Evolutionary conservation across 228 moss, liverwort and hornwort genomes (phyloP).

Genomic region (Sphagnum fallax): DNA sequence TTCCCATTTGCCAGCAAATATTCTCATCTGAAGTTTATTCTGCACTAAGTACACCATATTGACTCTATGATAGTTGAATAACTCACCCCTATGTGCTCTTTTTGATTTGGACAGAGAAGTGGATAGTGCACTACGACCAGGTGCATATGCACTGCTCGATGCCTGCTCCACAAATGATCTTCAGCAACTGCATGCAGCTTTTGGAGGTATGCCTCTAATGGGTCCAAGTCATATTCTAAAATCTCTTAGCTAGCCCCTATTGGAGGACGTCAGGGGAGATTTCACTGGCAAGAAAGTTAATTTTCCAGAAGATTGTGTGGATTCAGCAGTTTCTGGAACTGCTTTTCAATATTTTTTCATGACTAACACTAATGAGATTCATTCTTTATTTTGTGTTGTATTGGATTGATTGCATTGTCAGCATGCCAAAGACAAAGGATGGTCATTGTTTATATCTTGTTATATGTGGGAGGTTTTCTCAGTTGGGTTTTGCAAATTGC

Average conservation of each 20-base stretch:
- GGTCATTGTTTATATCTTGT: no score
- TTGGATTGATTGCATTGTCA: no score
- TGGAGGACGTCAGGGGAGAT: not conserved
- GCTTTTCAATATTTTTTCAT: not conserved
- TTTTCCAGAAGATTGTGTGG: not conserved
- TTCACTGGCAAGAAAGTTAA: slow-evolving; percentile 1
- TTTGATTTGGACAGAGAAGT: slow-evolving; percentile 55
- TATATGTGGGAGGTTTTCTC: no score
- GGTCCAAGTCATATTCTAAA: not conserved
- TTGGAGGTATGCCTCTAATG: slow-evolving; percentile 56
- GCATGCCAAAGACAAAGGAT: no score
- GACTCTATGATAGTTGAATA: not conserved
- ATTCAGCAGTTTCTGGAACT: not conserved
- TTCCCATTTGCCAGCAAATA: not conserved
- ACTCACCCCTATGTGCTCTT: no score
- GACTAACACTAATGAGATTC: not conserved
- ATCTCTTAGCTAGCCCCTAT: no score
- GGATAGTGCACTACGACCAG: slow-evolving; percentile 75
- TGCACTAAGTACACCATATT: not conserved
- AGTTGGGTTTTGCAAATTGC: slow-evolving; percentile 8
- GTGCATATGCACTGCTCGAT: slow-evolving; percentile 78
- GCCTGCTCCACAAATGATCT: slow-evolving; percentile 90
- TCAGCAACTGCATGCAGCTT: slow-evolving; percentile 79
- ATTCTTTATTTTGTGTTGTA: not conserved
- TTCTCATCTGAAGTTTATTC: not conserved